Base-by-base conservation (phyloP, 305 asterid genomes). In the Fraxinus angustifolia region DNA sequence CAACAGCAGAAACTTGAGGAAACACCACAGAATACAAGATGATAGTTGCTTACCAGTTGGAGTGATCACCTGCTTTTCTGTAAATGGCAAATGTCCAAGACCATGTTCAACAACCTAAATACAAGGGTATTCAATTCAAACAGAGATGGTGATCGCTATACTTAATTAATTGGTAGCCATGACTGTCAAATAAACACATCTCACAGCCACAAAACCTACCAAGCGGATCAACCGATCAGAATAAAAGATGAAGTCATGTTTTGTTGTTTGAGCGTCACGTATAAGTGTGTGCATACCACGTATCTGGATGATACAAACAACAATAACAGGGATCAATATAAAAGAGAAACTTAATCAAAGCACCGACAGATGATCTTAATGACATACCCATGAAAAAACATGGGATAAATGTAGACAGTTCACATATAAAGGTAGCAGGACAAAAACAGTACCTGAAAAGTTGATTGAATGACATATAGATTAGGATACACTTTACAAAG, bases 91-190 rank as follows among this genome's bases (percentile, higher is more conserved):
- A 93, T 96, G 99, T 71, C 99, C 99, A 82, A 96, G 90, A 81
- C 99, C 99, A 88, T 96, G 99, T 88, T 96, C 99, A 79, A 96
- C 99, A 81, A 96, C 99, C 99, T 96, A 87, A 79, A 42, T 50
- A 73, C 82, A 83, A 77, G 82, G 83, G 1, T 71, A 71, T 14
- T 31, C 75, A 70, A 70, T 70, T 70, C 23, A 70, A 70, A 70
- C 23, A 71, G 45, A 71, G 45, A 71, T 71, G 75, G 23, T 71
- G 40, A 31, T 70, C 21, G 11, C 23, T 70, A 14, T 70, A 34
- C 45, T 71, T 33, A 71, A 16, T 71, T 33, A 71, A 34, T 71
- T 33, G 75, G 45, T 36, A 70, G 75, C 45, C 19, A 31, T 71
- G 75, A 71, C 48, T 75, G 42, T 31, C 28, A 72, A 53, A 84